These are phyloP conservation scores for Adansonia digitata DNA, from an alignment of 345 rosid genomes.

Conservation along the genomic window DNA sequence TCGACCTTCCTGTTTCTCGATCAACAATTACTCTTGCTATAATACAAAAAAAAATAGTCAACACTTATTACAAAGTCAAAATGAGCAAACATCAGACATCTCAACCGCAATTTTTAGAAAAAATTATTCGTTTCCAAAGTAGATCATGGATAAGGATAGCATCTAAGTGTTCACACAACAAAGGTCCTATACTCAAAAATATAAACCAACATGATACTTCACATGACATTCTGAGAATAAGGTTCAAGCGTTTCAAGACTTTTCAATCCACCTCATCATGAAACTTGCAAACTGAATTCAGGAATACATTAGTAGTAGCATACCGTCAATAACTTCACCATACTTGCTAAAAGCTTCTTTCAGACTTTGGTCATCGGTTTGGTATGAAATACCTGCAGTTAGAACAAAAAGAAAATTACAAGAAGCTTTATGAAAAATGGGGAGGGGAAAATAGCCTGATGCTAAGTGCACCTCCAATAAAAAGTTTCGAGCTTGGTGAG, in stretches of 20 bases:
- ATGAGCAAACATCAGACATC: background rate
- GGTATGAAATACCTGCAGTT: constrained; percentile 66
- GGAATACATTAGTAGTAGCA: background rate
- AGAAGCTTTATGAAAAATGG: background rate
- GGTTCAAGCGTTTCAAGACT: constrained; percentile 3
- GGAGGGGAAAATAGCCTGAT: background rate
- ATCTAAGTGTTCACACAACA: background rate
- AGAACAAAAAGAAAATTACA: background rate
- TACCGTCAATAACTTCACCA: constrained; percentile 82
- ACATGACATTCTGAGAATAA: background rate
- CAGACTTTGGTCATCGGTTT: constrained; percentile 60
- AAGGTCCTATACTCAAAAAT: background rate
- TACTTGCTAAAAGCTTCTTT: constrained; percentile 69
- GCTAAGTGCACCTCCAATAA: constrained; percentile 62
- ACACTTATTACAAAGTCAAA: background rate
- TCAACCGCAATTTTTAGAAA: background rate
- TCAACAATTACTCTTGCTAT: constrained; percentile 81
- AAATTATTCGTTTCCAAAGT: background rate
- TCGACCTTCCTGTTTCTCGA: constrained; percentile 88
- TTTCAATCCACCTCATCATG: background rate
- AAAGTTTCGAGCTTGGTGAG: constrained; percentile 67
- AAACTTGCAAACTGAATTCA: background rate
- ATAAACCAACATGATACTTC: background rate
- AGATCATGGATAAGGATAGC: background rate
- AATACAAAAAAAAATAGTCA: constrained; percentile 10